Base-by-base conservation (phyloP, 2,329 filamentous ascomycete genomes). In the Gyromitra esculenta region DNA sequence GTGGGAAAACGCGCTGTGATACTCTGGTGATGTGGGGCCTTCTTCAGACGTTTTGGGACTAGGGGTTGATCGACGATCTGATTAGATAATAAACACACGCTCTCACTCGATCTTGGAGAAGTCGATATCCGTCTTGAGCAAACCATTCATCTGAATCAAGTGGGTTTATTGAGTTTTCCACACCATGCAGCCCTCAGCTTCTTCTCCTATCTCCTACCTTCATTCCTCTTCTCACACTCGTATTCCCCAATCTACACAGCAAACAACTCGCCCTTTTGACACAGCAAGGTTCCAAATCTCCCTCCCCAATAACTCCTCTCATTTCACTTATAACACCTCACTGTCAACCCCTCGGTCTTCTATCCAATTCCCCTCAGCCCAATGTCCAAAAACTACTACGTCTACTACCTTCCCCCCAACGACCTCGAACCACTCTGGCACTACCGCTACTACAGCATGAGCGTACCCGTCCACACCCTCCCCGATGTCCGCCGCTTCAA, bases 1-100 rank as follows among this genome's bases (percentile, higher is more conserved):
- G 63, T 59, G 72, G 72, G 72, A 31, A 59, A 75, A 75, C 72
- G 72, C 66, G 72, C 64, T 67, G 64, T 45, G 41, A 31, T 54
- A 48, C 37, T 66, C 48, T 64, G 68, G 59, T 50, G 68, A 59
- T 43, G 21, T 64, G 39, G 65, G 43, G 41, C 39, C 6, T 6
- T n/a, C 25, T 4, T 9, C 5, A 8, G 37, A 35, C 37, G 62
- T 65, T 50, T 50, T 31, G 5, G 52, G 25, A 21, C 52, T 54
- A 65, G 67, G 3, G 35, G 18, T 21, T 54, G 59, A 11, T 9
- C n/a, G 35, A n/a, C 6, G 15, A 56, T 71, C 39, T 39, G 59
- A 63, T 74, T 39, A 70, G 67, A 70, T 52, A 70, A 13, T 1
- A 8, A 18, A 11, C 65, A 69, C 5, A 1, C 0, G 0, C 9